Conservation (phyloP, 2,329 filamentous ascomycete genomes). For the Hymenotorrendiella dingleyae region DNA sequence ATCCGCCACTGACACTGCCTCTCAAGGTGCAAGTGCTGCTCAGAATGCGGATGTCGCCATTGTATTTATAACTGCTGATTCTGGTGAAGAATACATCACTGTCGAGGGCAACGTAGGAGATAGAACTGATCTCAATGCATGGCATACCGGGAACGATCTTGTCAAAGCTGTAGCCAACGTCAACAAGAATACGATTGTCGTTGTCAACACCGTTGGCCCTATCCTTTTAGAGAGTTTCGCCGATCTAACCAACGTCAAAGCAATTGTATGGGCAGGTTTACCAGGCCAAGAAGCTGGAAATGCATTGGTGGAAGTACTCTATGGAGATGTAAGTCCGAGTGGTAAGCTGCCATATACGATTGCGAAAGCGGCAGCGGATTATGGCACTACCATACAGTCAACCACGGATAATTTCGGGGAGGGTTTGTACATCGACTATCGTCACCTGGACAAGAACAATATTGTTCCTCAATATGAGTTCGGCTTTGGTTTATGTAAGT, state of each 20-base stretch:
- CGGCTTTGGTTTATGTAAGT: slow-evolving; percentile 39
- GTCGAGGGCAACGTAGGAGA: slow-evolving; percentile 63
- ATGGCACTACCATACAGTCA: slow-evolving; percentile 36
- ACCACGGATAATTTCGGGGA: slow-evolving; percentile 38
- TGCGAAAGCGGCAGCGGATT: slow-evolving; percentile 48
- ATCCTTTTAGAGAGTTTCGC: slow-evolving; percentile 54
- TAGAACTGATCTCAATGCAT: slow-evolving; percentile 55
- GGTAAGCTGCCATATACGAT: slow-evolving; percentile 56
- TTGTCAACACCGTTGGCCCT: slow-evolving; percentile 57
- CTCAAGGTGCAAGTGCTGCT: slow-evolving; percentile 3
- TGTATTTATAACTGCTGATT: slow-evolving; percentile 66
- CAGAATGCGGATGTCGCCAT: slow-evolving; percentile 39
- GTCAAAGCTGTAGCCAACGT: slow-evolving; percentile 48
- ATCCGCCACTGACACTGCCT: slow-evolving; percentile 54
- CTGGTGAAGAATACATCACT: slow-evolving; percentile 63
- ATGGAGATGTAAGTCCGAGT: slow-evolving; percentile 52
- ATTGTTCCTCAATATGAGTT: slow-evolving; percentile 32
- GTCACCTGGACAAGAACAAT: slow-evolving; percentile 39
- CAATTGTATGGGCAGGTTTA: slow-evolving; percentile 53
- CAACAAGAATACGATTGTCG: slow-evolving; percentile 42
- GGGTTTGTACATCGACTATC: slow-evolving; percentile 44
- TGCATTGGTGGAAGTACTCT: slow-evolving; percentile 39
- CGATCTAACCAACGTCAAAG: slow-evolving; percentile 54
- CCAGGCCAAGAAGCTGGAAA: slow-evolving; percentile 29
- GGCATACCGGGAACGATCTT: slow-evolving; percentile 58